A percentile compares a stretch with the other conserved stretches of the same genome.
These are phyloP conservation scores for Colletotrichum gigasporum DNA, from an alignment of 2,329 filamentous ascomycete genomes.

Conservation along the genomic window DNA sequence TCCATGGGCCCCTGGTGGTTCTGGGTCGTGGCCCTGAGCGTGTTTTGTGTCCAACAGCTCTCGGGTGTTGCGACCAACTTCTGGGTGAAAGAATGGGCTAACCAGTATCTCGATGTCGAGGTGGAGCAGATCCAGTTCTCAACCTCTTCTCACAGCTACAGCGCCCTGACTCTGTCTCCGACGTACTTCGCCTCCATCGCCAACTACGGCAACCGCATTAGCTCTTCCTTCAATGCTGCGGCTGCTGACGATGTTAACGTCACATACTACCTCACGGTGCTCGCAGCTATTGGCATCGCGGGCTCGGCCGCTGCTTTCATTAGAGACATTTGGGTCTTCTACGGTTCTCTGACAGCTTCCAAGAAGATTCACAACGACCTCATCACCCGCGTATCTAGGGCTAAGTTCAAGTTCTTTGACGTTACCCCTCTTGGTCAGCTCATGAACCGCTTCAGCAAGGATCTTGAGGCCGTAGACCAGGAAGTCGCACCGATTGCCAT, in stretches of 20 bases:
- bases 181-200: slow-evolving; percentile 52
- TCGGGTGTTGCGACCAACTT: slow-evolving; percentile 88
- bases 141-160: slow-evolving; percentile 46
- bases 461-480: slow-evolving; percentile 93
- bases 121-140: slow-evolving; percentile 45
- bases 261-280: slow-evolving; percentile 83
- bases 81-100: slow-evolving; percentile 96
- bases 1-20: slow-evolving; percentile 99
- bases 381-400: slow-evolving; percentile 82
- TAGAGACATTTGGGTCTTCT: slow-evolving; percentile 90
- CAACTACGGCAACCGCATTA: slow-evolving; percentile 44
- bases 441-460: slow-evolving; percentile 99
- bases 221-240: slow-evolving; percentile 45
- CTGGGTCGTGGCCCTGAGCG: slow-evolving; percentile 79
- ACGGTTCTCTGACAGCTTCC: slow-evolving; percentile 89
- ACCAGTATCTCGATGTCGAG: slow-evolving; percentile 75
- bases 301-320: slow-evolving; percentile 85
- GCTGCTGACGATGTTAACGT: slow-evolving; percentile 73
- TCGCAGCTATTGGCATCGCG: slow-evolving; percentile 79
- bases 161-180: slow-evolving; percentile 44
- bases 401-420: slow-evolving; percentile 98
- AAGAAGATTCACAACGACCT: slow-evolving; percentile 82
- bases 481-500: slow-evolving; percentile 95
- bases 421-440: slow-evolving; percentile 94
- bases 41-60: slow-evolving; percentile 86